Conservation (phyloP, 495 filamentous ascomycete species). For the Podospora pseudopauciseta region DNA sequence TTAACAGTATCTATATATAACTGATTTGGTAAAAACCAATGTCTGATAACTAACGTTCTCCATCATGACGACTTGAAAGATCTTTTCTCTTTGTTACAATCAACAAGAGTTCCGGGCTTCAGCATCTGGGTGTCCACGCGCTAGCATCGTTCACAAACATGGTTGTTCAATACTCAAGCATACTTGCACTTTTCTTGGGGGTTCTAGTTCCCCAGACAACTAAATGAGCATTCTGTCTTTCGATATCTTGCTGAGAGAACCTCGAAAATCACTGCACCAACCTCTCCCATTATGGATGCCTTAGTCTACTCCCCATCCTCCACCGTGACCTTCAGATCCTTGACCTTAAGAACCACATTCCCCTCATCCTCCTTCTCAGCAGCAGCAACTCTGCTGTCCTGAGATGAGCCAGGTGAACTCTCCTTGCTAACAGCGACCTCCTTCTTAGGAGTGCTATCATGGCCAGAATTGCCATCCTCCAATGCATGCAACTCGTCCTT, state of each 20-base stretch:
- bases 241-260: background rate
- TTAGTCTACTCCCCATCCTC: background rate
- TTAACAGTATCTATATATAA: too few relatives aligned
- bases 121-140: too few relatives aligned
- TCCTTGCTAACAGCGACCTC: background rate
- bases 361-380: constrained; percentile 6
- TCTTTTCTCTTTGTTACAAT: too few relatives aligned
- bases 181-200: too few relatives aligned
- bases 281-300: background rate
- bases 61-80: too few relatives aligned
- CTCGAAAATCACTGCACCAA: background rate
- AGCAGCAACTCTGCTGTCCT: background rate
- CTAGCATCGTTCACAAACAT: too few relatives aligned
- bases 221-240: too few relatives aligned
- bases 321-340: background rate
- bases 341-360: background rate
- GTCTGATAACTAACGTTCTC: too few relatives aligned
- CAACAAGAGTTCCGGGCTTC: too few relatives aligned
- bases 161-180: too few relatives aligned
- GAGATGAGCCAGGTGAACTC: background rate
- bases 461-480: background rate
- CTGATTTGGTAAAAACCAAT: too few relatives aligned
- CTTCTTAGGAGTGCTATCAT: constrained; percentile 2
- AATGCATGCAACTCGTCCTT: background rate
- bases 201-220: too few relatives aligned